Evolutionary conservation across 305 asterid species (phyloP), one percentile per base, ranked within the genome.

Genomic region (Coffea humblotiana): DNA sequence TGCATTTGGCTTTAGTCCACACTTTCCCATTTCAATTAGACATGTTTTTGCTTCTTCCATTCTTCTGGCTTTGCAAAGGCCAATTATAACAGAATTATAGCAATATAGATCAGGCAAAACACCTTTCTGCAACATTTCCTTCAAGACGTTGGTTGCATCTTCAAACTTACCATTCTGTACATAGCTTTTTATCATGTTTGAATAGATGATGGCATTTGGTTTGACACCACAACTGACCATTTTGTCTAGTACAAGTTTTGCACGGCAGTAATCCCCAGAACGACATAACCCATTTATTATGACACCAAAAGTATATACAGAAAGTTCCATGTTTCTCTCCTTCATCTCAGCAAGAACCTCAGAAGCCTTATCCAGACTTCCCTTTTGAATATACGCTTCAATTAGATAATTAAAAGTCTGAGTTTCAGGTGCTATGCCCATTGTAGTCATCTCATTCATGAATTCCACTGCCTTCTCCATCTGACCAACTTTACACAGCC

Each of bases 1-100:
- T 75, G 88, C 90, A 93, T 94, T 94, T 60, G 96, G 97, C 76
- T n/a, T 81, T 78, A 93, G 76, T 80, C 92, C 92, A 86, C 83
- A 87, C 81, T 78, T 85, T 83, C 70, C 81, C 97, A 93, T 90
- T 80, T 88, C 90, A 72, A 60, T 67, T 23, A 94, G 78, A 86
- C 89, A 90, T 61, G 67, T 66, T 81, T 73, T 83, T 63, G 98
- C 97, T 77, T 94, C 97, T 72, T 90, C 95, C 90, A 92, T 89
- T 82, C 83, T 90, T 74, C 87, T 88, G 5, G 87, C 89, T 87
- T 90, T 94, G 83, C 97, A 88, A 67, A 94, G 94, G 79, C 96
- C 96, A 81, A 85, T 89, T 61, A 94, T 85, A 73, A 93, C 72
- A 65, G 90, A 80, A 87, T 93, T 93, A 79, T 91, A 90, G 87